phyloP scores from a whole-genome alignment of 2,329 filamentous ascomycete species.

The Cadophora luteo-olivacea region DNA sequence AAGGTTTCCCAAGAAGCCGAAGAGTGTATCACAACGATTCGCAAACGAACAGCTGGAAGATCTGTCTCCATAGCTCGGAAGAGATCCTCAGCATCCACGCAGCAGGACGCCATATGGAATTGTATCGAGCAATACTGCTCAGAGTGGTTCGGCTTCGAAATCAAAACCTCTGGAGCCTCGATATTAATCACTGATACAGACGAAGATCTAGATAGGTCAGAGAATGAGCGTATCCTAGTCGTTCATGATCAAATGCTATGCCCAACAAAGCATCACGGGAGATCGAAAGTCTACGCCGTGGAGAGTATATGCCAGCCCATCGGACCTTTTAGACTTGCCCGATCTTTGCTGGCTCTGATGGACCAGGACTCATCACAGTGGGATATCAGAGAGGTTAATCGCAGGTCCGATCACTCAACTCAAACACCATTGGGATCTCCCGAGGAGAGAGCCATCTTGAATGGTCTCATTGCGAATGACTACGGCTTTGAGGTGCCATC shows the following conservation, averaged over 20 bases:
- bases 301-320: slow-evolving; percentile 35
- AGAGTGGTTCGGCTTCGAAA: slow-evolving; percentile 40
- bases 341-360: slow-evolving; percentile 36
- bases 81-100: background rate
- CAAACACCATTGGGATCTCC: slow-evolving; percentile 38
- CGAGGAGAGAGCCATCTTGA: slow-evolving; percentile 31
- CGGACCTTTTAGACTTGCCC: slow-evolving; percentile 41
- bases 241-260: slow-evolving; percentile 33
- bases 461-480: slow-evolving; percentile 33
- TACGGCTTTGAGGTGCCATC: slow-evolving; percentile 32
- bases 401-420: slow-evolving; percentile 28
- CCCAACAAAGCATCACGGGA: slow-evolving; percentile 15
- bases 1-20: slow-evolving; percentile 25
- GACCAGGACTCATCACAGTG: slow-evolving; percentile 14
- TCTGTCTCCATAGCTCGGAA: slow-evolving; percentile 30
- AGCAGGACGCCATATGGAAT: slow-evolving; percentile 33
- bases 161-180: slow-evolving; percentile 26
- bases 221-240: slow-evolving; percentile 32
- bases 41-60: slow-evolving; percentile 29
- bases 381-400: background rate
- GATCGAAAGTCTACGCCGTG: slow-evolving; percentile 17
- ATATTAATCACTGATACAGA: slow-evolving; percentile 34
- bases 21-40: slow-evolving; percentile 31
- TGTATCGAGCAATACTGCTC: slow-evolving; percentile 39
- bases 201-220: slow-evolving; percentile 11